A percentile compares a stretch with the other conserved stretches of the same genome.
Conservation (phyloP, 1,139 yeast genomes). For the Sugiyamaella sp. region DNA sequence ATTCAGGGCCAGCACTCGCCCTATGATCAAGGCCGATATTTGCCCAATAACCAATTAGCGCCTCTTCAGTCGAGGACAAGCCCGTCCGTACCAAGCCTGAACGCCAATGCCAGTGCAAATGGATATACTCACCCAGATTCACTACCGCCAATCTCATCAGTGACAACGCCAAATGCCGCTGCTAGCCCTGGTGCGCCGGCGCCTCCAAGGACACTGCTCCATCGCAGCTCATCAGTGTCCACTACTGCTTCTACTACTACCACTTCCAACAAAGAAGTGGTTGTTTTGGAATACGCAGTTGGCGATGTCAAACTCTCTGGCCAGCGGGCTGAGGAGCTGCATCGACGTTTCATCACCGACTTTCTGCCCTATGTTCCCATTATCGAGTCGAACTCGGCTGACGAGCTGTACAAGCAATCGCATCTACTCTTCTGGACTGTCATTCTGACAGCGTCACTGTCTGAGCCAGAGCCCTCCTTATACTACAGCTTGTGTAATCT, state of each 20-base stretch:
- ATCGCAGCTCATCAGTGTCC: conserved; percentile 13
- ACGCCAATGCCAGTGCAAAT: background rate
- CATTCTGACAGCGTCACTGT: conserved; percentile 78
- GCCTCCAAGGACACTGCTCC: conserved; percentile 1
- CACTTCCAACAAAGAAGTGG: conserved; percentile 8
- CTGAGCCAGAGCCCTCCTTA: conserved; percentile 84
- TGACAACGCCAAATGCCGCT: conserved; percentile 7
- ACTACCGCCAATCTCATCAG: conserved; percentile 15
- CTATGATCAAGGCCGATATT: background rate
- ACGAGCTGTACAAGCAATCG: conserved; percentile 79
- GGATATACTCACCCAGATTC: conserved; percentile 11
- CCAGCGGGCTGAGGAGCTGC: conserved; percentile 71
- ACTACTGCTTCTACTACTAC: conserved; percentile 13
- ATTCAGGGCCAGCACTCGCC: conserved; percentile 7
- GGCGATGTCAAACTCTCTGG: conserved; percentile 74
- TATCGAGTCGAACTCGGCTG: conserved; percentile 68
- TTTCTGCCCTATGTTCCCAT: conserved; percentile 82
- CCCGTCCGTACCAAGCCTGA: background rate
- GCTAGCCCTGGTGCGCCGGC: conserved; percentile 1
- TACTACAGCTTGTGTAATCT: conserved; percentile 76
- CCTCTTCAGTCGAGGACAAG: conserved; percentile 11
- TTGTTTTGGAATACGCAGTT: conserved; percentile 43
- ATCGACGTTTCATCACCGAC: conserved; percentile 63
- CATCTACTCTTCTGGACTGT: conserved; percentile 91
- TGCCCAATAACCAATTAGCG: conserved; percentile 11